Base-by-base conservation (phyloP, 2,329 filamentous ascomycete species). In the Zarea fungicola region DNA sequence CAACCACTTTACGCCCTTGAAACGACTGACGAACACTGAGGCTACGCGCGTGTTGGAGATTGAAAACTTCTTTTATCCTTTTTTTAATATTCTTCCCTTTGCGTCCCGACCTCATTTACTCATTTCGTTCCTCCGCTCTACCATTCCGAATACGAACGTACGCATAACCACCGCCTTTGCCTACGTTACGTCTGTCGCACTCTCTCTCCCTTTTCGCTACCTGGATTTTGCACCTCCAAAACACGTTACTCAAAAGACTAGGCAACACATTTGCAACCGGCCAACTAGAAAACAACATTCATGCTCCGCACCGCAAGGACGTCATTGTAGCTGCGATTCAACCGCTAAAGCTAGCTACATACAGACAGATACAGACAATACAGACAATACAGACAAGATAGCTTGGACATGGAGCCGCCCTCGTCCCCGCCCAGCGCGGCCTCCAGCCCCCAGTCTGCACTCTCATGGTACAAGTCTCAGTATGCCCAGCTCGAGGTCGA, bases 391-490 rank as follows among this genome's bases (percentile, higher is more conserved):
- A n/a, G n/a, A n/a, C n/a, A n/a, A n/a, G n/a, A n/a, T n/a, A n/a
- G n/a, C n/a, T n/a, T n/a, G n/a, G 32, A 42, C 52, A 82, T 81
- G 77, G 81, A 84, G 61, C 74, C 75, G 57, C 80, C 80, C 6
- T 84, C 81, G 6, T 84, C 81, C 42, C 81, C 81, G 46, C 80
- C 79, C 10, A 71, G 70, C 61, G 77, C 75, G 60, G 67, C 71
- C 45, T 67, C 78, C 48, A 76, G 66, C 48, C 65, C 77, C 42
- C 84, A 90, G 62, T 88, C 93, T 62, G 86, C 91, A 53, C 76
- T 99, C 45, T 79, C 85, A 51, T 96, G 93, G 80, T 99, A 97
- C 80, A 99, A 99, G 75, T 72, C 83, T 47, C 92, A 97, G 67
- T 97, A 97, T 72, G 90, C 95, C 70, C 83, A 89, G 64, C 79